Base-by-base conservation (phyloP, 768 basidiomycete genomes). In the Infundibulicybe gibba region DNA sequence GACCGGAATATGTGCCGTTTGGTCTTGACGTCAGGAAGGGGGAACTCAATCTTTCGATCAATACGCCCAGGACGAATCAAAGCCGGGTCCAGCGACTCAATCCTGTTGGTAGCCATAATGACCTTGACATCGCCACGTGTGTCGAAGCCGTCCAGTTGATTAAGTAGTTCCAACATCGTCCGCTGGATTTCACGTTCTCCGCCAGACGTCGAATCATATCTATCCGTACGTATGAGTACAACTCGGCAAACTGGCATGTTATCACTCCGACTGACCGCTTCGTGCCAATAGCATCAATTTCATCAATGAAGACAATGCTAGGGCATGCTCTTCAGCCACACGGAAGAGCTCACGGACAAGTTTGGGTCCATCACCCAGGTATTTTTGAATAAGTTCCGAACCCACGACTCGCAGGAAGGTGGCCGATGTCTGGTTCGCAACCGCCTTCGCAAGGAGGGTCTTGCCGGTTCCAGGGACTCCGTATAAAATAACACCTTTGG, bases 51-150 rank as follows among this genome's bases (percentile, higher is more conserved):
- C 75, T 99, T 99, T 44, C 97, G 82, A 60, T 99, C 97, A 52
- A 99, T 98, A 59, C 97, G 92, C 40, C 97, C 97, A 5, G 97
- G 97, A 43, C 97, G 90, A 60, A 99, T 97, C 50, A 99, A 83
- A 14, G 97, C 97, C 45, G 97, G 97, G 67, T 99, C 97, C 21
- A 99, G 80, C 3, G 92, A 85, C 64, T 98, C 95, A 57, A 99
- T 99, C 69, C 80, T 85, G 71, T 99, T 99, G 5, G 97, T 99
- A 11, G 97, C 97, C 97, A 98, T 98, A 65, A 99, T 97, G 55
- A 99, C 95, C 69, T 98, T 99, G 49, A 99, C 94, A 61, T 98
- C 97, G n/a, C 95, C 95, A 47, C 94, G 85, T 5, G 94, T 94
- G 62, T 99, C 97, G 66, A 99, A 98, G n/a, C 97, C 97, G 58